Evolutionary conservation across 1,139 yeast genomes (phyloP).

Genomic region (Kodamaea fungicola): DNA sequence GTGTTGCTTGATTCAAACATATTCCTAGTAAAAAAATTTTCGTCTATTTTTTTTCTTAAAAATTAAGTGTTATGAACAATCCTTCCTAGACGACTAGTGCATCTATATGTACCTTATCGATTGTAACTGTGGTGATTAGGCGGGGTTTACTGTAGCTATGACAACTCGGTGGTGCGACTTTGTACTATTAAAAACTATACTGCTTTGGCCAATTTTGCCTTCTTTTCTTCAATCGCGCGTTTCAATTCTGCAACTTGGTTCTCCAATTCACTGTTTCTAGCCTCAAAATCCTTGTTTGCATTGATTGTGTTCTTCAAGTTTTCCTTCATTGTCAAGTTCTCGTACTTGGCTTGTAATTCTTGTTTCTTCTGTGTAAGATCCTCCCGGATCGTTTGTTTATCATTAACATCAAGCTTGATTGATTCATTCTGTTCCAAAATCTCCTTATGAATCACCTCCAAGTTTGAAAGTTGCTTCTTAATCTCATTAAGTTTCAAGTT

Average conservation of each 20-base stretch:
- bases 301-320: constrained; percentile 43
- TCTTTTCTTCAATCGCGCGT: constrained; percentile 14
- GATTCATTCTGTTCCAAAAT: constrained; percentile 35
- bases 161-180: too few relatives aligned
- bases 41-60: background rate
- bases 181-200: too few relatives aligned
- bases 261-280: constrained; percentile 36
- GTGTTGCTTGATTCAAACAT: constrained; percentile 11
- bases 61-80: background rate
- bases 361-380: constrained; percentile 16
- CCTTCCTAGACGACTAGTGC: too few relatives aligned
- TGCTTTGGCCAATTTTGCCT: constrained; percentile 10
- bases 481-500: constrained; percentile 25
- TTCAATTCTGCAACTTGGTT: constrained; percentile 26
- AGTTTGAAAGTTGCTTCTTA: constrained; percentile 27
- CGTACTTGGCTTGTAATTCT: constrained; percentile 29
- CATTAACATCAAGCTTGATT: constrained; percentile 22
- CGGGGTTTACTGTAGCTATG: too few relatives aligned
- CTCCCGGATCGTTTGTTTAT: constrained; percentile 21
- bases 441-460: constrained; percentile 38
- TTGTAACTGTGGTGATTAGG: too few relatives aligned
- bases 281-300: constrained; percentile 42
- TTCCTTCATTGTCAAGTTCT: constrained; percentile 43
- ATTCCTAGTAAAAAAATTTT: constrained; percentile 2
- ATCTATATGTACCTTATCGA: too few relatives aligned